Percentiles rank a stretch among this genome's conserved stretches.
Conservation (phyloP, 2,329 filamentous ascomycete species). For the Thelonectria olida region DNA sequence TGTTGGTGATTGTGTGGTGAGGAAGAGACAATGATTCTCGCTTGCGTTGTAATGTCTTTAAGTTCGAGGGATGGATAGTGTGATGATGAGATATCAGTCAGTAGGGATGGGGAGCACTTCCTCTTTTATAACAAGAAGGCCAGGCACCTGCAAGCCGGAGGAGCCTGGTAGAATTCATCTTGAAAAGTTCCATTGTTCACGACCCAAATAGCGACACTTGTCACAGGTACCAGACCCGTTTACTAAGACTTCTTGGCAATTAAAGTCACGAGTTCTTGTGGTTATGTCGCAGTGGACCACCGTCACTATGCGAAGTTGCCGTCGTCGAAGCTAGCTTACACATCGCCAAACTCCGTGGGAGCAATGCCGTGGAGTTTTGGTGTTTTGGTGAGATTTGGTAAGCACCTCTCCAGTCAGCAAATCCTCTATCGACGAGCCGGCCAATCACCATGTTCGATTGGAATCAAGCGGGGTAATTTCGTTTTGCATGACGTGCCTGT, state of each 20-base stretch:
- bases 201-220: background rate
- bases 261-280: background rate
- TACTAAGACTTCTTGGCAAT: background rate
- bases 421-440: background rate
- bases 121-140: background rate
- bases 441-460: background rate
- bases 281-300: background rate
- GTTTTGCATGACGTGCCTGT: too few relatives aligned
- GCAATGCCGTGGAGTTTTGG: conserved; percentile 1
- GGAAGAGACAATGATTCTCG: background rate
- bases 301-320: background rate
- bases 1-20: background rate
- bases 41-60: too few relatives aligned
- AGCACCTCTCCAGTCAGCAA: background rate
- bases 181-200: background rate
- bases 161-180: too few relatives aligned
- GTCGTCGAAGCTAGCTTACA: background rate
- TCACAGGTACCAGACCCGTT: background rate
- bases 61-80: too few relatives aligned
- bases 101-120: conserved; percentile 1
- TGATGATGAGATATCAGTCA: background rate
- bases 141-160: too few relatives aligned
- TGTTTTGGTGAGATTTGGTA: conserved; percentile 6
- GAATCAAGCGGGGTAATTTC: too few relatives aligned
- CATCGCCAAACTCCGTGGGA: conserved; percentile 12